A percentile compares a stretch with the other conserved stretches of the same genome.
These are phyloP conservation scores for Eucalyptus victrix DNA, from an alignment of 345 rosid genomes.

Conservation along the genomic window DNA sequence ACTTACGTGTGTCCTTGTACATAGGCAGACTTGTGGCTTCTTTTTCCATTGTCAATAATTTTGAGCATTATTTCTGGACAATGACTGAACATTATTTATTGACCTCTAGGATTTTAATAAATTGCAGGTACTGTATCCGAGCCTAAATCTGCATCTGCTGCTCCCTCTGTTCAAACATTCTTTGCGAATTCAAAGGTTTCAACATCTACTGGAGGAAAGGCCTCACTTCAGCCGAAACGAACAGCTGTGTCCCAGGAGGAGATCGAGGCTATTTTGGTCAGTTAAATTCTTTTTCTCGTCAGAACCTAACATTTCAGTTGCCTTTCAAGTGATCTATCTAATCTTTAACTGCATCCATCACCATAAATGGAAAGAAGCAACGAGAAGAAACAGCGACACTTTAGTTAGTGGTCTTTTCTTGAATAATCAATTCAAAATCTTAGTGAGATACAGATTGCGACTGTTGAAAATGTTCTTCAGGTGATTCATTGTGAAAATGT, in stretches of 20 bases:
- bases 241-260: slow-evolving; percentile 71
- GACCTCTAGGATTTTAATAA: not conserved
- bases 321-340: not conserved
- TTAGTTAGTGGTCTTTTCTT: not conserved
- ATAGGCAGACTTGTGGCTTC: not conserved
- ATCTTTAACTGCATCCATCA: not conserved
- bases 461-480: not conserved
- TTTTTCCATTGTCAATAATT: not conserved
- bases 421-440: not conserved
- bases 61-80: not conserved
- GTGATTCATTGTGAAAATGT: not conserved
- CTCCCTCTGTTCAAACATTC: slow-evolving; percentile 15
- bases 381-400: not conserved
- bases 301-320: not conserved
- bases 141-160: slow-evolving; percentile 16
- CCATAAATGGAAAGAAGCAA: not conserved
- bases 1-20: not conserved
- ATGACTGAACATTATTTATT: not conserved
- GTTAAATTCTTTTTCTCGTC: not conserved
- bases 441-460: not conserved
- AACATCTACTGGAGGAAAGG: slow-evolving; percentile 56
- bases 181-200: slow-evolving; percentile 41
- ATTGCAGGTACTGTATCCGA: slow-evolving; percentile 29
- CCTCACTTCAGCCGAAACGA: slow-evolving; percentile 83
- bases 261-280: slow-evolving; percentile 78